Evolutionary conservation across 176 grass and related monocot species (phyloP), one percentile per base, ranked within the genome.

Genomic region (Tuctoria greenei): DNA sequence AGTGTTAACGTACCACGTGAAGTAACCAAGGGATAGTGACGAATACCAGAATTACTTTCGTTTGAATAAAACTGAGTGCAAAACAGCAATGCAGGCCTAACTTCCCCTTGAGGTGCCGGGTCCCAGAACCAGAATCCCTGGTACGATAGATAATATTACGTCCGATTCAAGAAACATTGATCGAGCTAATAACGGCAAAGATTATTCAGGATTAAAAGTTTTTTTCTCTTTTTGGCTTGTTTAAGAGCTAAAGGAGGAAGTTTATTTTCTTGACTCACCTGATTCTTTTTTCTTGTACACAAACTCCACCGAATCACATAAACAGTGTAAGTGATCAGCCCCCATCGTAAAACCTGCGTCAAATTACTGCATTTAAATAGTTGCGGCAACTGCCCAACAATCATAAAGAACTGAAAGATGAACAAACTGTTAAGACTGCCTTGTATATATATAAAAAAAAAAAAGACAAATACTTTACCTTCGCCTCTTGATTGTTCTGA

Each of bases 271-370:
- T 15, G 21, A 55, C 47, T 57, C n/a, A 78, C 39, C 72, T 77
- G 49, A 28, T 77, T 82, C 17, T 21, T 71, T 71, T 58, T 74
- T 64, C 64, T 20, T 4, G 54, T 60, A 14, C 51, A 64, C 35
- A 55, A 63, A 21, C 26, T 69, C 54, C 54, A 60, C 20, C 20
- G 13, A 61, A 61, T 16, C 43, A 6, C 4, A 18, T 24, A 57
- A 57, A 57, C 21, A 23, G 54, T 18, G 31, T 54, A 58, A 10
- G 27, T 49, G 60, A 71, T 18, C 55, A 34, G 0, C 5, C n/a
- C 79, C 46, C 8, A 6, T 31, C 3, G 40, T 20, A 14, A 62
- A 67, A 78, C 60, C 73, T 78, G 67, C 55, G 71, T 71, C 74
- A 65, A 12, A 72, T 15, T 23, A 70, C 10, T 24, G 9, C 59